Conservation (phyloP, 192 early-diverging fungal genomes). For the Mortierella alpina region DNA sequence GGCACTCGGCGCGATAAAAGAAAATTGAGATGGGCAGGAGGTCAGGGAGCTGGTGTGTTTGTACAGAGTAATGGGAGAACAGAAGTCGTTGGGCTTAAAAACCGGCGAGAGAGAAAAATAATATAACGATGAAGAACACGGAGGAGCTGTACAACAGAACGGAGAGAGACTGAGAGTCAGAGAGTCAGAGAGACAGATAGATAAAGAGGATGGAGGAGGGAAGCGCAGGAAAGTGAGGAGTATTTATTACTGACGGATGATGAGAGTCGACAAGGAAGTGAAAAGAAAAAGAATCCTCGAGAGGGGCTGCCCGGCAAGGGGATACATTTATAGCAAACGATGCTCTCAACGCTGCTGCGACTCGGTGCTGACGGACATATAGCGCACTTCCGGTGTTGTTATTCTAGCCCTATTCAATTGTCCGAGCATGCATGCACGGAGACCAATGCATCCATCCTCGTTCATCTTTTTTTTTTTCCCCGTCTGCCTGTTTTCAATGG, state of each 20-base stretch:
- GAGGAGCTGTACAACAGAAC: background rate
- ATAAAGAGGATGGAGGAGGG: background rate
- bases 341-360: too few species aligned
- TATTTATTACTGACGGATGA: background rate
- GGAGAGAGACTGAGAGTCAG: background rate
- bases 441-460: background rate
- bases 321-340: too few species aligned
- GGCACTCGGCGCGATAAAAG: background rate
- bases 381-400: constrained; percentile 24
- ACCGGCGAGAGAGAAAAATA: background rate
- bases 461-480: background rate
- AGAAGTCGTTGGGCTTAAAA: background rate
- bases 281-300: constrained; percentile 4
- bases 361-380: background rate
- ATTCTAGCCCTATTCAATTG: constrained; percentile 22
- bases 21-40: background rate
- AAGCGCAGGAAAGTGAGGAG: background rate
- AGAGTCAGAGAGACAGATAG: background rate
- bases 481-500: background rate
- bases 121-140: background rate
- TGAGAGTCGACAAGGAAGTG: background rate
- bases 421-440: constrained; percentile 1
- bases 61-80: background rate
- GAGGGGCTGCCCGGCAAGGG: background rate
- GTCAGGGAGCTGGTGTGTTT: too few species aligned